Percentiles rank a stretch among this genome's conserved stretches.
phyloP scores from a whole-genome alignment of 2,329 filamentous ascomycete species.

The Venturia asperata region DNA sequence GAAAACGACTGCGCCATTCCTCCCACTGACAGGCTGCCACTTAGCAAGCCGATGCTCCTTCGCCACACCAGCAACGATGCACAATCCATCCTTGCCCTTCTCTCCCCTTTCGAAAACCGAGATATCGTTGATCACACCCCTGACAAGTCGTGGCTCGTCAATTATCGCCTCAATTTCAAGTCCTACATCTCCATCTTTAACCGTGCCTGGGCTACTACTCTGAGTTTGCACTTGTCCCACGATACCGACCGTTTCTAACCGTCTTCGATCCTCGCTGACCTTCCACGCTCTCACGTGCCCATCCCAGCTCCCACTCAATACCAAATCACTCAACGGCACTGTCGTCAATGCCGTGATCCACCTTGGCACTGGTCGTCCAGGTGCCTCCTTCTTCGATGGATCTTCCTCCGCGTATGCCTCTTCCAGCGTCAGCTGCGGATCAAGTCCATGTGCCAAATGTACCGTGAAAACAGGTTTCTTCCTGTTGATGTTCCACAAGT shows the following conservation, averaged over 20 bases:
- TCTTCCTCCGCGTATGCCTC: conserved; percentile 66
- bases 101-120: conserved; percentile 79
- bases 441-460: conserved; percentile 75
- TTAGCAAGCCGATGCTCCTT: conserved; percentile 79
- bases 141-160: conserved; percentile 36
- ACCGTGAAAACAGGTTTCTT: conserved; percentile 88
- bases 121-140: conserved; percentile 82
- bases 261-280: conserved; percentile 73
- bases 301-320: conserved; percentile 92
- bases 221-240: conserved; percentile 41
- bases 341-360: conserved; percentile 86
- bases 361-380: conserved; percentile 62
- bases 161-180: conserved; percentile 22
- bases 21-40: conserved; percentile 57
- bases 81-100: conserved; percentile 64
- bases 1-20: conserved; percentile 17
- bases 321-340: conserved; percentile 81
- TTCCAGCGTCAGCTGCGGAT: conserved; percentile 59
- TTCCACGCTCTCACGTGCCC: conserved; percentile 81
- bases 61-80: conserved; percentile 76
- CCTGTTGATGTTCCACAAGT: conserved; percentile 82
- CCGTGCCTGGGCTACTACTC: conserved; percentile 19
- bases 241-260: conserved; percentile 64
- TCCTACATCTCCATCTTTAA: conserved; percentile 23
- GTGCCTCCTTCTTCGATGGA: conserved; percentile 42